A percentile compares a stretch with the other conserved stretches of the same genome.
phyloP scores from a whole-genome alignment of 2,329 filamentous ascomycete species.

The Cordyceps cicadae region DNA sequence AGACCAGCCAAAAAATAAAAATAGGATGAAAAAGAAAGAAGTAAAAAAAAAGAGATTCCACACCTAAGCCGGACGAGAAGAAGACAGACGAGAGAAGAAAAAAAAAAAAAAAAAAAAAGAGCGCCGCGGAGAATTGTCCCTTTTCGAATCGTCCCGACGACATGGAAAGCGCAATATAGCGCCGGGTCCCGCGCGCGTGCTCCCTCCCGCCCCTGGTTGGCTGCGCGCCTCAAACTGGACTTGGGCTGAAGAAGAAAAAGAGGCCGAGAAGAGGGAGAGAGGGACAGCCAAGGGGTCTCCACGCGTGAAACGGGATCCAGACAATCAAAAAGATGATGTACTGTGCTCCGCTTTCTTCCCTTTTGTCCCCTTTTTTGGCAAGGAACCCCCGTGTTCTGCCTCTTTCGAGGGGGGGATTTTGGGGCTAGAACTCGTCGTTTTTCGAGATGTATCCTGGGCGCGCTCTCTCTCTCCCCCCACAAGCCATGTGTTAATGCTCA shows the following conservation, averaged over 20 bases:
- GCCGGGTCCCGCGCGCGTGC: not conserved
- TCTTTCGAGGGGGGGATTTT: not conserved
- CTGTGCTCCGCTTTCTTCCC: not conserved
- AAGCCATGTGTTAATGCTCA: not conserved
- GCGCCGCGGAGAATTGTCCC: not conserved
- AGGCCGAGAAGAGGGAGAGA: not conserved
- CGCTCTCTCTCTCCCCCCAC: too few relatives aligned
- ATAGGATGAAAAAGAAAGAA: too few relatives aligned
- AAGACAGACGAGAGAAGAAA: not conserved
- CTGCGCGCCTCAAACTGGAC: constrained; percentile 3
- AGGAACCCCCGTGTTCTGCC: not conserved
- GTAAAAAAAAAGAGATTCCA: not conserved
- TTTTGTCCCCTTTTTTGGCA: not conserved
- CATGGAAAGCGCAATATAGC: not conserved
- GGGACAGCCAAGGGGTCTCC: not conserved
- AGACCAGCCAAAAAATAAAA: not conserved
- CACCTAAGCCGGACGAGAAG: not conserved
- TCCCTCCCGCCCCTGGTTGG: not conserved
- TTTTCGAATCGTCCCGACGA: not conserved
- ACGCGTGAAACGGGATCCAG: not conserved
- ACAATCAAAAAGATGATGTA: not conserved
- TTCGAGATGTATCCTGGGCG: too few relatives aligned
- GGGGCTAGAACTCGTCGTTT: too few relatives aligned
- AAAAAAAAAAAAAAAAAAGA: not conserved
- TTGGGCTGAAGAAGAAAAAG: not conserved